phyloP scores from a whole-genome alignment of 495 filamentous ascomycete species.

The Aspergillus coremiiformis region DNA sequence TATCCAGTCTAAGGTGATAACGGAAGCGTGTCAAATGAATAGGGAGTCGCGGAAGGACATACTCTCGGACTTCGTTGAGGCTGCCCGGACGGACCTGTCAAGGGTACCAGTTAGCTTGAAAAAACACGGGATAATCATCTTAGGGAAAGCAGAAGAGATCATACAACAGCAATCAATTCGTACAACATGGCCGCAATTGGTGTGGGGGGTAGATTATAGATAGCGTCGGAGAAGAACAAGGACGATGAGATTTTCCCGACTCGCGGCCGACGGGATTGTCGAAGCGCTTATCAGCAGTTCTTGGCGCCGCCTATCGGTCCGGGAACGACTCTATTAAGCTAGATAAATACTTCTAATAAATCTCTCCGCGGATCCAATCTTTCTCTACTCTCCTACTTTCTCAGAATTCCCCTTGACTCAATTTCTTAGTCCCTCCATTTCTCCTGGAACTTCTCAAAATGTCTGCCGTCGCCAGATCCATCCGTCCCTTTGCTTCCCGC shows the following conservation, averaged over 20 bases:
- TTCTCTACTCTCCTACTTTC: slow-evolving; percentile 16
- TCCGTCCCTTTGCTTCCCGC: slow-evolving; percentile 40
- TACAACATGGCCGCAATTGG: slow-evolving; percentile 66
- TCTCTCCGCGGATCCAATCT: slow-evolving; percentile 12
- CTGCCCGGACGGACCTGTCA: slow-evolving; percentile 80
- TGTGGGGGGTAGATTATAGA: slow-evolving; percentile 11
- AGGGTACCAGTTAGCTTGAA: slow-evolving; percentile 7
- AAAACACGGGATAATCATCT: background rate
- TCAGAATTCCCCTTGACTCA: slow-evolving; percentile 18
- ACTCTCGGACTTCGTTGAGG: slow-evolving; percentile 92
- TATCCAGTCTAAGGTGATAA: background rate
- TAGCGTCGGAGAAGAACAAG: slow-evolving; percentile 10
- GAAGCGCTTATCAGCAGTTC: slow-evolving; percentile 17
- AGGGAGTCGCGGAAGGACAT: slow-evolving; percentile 22
- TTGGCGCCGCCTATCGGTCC: slow-evolving; percentile 23
- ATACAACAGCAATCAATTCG: slow-evolving; percentile 91
- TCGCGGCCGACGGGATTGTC: slow-evolving; percentile 1
- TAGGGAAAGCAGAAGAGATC: slow-evolving; percentile 20
- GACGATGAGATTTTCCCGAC: slow-evolving; percentile 23
- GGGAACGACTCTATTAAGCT: slow-evolving; percentile 1
- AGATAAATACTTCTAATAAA: too few relatives aligned
- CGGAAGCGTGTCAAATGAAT: background rate
- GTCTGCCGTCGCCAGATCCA: slow-evolving; percentile 32
- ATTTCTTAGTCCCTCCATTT: slow-evolving; percentile 14
- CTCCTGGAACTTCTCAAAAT: slow-evolving; percentile 20